A percentile compares a stretch with the other conserved stretches of the same genome.
phyloP scores from a whole-genome alignment of 1,139 yeast species.

The Saccharomycopsis hybrid region DNA sequence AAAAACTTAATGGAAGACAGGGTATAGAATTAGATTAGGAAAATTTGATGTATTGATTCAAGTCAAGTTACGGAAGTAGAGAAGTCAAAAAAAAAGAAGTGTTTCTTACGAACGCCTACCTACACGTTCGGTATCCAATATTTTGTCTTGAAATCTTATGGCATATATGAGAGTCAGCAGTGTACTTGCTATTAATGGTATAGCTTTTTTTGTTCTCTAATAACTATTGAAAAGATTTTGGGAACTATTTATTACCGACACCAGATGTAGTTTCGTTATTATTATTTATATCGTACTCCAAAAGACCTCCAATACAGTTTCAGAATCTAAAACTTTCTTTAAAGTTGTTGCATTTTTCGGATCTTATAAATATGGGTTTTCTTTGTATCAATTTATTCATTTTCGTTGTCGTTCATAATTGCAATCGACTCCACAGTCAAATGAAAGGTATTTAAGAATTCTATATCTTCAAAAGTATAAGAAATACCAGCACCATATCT shows the following conservation, averaged over 20 bases:
- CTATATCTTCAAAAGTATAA: no score
- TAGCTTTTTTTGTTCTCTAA: constrained; percentile 66
- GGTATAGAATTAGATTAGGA: constrained; percentile 25
- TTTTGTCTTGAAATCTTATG: constrained; percentile 92
- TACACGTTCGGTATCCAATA: no score
- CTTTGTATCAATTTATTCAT: constrained; percentile 33
- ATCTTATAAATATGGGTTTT: constrained; percentile 8
- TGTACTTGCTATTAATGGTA: constrained; percentile 55
- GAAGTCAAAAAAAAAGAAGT: constrained; percentile 33
- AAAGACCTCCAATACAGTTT: constrained; percentile 64
- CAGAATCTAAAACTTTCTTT: constrained; percentile 75
- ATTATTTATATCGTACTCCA: constrained; percentile 50
- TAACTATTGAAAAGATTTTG: constrained; percentile 55
- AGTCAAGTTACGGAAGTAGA: constrained; percentile 29
- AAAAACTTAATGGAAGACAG: constrained; percentile 25
- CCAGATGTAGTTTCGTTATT: constrained; percentile 46
- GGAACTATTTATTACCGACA: constrained; percentile 44
- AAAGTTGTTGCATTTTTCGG: constrained; percentile 5
- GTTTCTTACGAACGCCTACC: constrained; percentile 63
- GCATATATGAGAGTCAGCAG: constrained; percentile 59
- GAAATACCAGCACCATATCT: constrained; percentile 29
- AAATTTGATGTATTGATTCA: constrained; percentile 29
- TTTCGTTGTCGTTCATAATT: constrained; percentile 27
- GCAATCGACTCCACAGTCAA: no score
- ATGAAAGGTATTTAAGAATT: no score